A percentile compares a stretch with the other conserved stretches of the same genome.
These are phyloP conservation scores for Jatropha multifida DNA, from an alignment of 441 rosid genomes.

Conservation along the genomic window DNA sequence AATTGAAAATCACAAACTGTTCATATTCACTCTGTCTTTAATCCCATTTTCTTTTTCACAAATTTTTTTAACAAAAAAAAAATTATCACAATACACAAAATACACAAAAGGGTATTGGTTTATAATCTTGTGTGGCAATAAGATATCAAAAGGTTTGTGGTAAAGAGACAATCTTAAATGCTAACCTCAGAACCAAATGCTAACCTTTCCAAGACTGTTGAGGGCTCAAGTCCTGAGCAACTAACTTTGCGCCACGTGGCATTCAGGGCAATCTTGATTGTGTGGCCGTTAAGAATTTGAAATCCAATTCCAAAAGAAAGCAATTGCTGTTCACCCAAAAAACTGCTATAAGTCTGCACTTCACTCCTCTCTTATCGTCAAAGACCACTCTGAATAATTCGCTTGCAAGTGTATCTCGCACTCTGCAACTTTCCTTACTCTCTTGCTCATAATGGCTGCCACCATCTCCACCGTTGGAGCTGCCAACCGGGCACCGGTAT, in stretches of 20 bases:
- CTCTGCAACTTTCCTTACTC: neutral
- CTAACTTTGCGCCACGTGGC: slow-evolving; percentile 42
- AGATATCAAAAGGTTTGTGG: slow-evolving; percentile 25
- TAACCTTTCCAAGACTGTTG: neutral
- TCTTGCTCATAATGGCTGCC: slow-evolving; percentile 51
- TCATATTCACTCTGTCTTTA: slow-evolving; percentile 5
- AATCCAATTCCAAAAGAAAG: slow-evolving; percentile 22
- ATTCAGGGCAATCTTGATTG: slow-evolving; percentile 37
- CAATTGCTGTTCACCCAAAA: slow-evolving; percentile 32
- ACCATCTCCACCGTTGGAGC: slow-evolving; percentile 76
- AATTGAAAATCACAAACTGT: slow-evolving; percentile 15
- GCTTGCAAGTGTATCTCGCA: neutral
- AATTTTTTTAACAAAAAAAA: neutral
- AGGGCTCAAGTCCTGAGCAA: slow-evolving; percentile 3
- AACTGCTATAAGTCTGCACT: slow-evolving; percentile 28
- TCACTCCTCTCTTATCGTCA: slow-evolving; percentile 11
- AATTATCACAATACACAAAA: neutral
- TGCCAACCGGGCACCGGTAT: slow-evolving; percentile 72
- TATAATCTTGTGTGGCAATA: slow-evolving; percentile 32
- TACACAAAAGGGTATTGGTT: neutral
- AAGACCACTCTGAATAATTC: slow-evolving; percentile 9
- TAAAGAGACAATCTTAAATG: slow-evolving; percentile 21
- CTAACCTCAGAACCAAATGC: slow-evolving; percentile 24
- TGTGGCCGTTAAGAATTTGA: slow-evolving; percentile 43
- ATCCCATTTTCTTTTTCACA: neutral